These are phyloP conservation scores for Adansonia digitata DNA, from an alignment of 345 rosid species.

Conservation along the genomic window DNA sequence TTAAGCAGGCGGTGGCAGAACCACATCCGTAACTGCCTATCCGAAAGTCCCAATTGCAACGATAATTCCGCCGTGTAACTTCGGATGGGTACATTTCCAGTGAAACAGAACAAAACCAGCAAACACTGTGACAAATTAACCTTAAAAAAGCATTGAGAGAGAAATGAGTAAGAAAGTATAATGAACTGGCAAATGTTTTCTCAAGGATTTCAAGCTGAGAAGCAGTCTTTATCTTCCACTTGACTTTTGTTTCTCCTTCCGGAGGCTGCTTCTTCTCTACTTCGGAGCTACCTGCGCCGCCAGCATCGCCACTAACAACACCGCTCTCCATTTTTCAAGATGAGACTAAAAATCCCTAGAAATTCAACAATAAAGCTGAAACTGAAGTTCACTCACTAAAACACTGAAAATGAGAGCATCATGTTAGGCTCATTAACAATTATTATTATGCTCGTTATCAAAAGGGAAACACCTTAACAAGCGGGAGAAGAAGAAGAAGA, in stretches of 20 bases:
- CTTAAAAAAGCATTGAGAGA: neutral
- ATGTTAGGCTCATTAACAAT: too few species aligned
- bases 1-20: slow-evolving; percentile 89
- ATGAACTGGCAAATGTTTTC: slow-evolving; percentile 67
- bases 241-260: slow-evolving; percentile 60
- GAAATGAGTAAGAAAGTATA: neutral
- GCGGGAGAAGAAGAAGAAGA: too few species aligned
- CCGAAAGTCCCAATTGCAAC: slow-evolving; percentile 66
- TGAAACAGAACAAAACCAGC: slow-evolving; percentile 19
- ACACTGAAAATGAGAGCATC: slow-evolving; percentile 9
- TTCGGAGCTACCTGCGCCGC: slow-evolving; percentile 28
- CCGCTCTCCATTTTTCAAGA: slow-evolving; percentile 34
- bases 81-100: slow-evolving; percentile 82
- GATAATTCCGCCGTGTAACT: slow-evolving; percentile 69
- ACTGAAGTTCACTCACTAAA: slow-evolving; percentile 13
- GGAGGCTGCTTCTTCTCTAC: slow-evolving; percentile 56
- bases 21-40: slow-evolving; percentile 97
- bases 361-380: slow-evolving; percentile 11
- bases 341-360: slow-evolving; percentile 18
- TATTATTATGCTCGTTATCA: too few species aligned
- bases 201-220: slow-evolving; percentile 84
- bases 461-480: too few species aligned
- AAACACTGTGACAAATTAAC: neutral
- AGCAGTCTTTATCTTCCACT: slow-evolving; percentile 91
- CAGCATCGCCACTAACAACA: neutral